A percentile compares a stretch with the other conserved stretches of the same genome.
Evolutionary conservation across 1,284 basidiomycete species (phyloP).

Genomic region (Fomitopsis palustris): DNA sequence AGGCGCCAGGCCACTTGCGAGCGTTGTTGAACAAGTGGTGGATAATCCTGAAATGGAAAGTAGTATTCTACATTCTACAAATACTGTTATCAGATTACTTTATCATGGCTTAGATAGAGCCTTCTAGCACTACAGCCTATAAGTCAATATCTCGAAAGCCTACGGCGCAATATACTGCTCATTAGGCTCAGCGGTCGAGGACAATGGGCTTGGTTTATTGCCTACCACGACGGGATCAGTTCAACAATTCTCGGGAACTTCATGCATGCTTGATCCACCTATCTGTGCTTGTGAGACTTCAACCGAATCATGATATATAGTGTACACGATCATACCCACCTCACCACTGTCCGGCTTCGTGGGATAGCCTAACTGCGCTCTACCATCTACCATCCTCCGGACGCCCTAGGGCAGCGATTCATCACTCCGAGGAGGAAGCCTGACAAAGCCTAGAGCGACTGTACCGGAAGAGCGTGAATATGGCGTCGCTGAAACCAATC

Average conservation of each 20-base stretch:
- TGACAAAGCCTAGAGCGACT: neutral
- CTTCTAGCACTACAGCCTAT: no score
- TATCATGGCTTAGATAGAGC: no score
- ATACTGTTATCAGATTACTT: no score
- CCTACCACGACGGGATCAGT: neutral
- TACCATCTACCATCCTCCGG: neutral
- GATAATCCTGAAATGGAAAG: neutral
- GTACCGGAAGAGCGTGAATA: conserved; percentile 6
- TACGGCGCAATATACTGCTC: no score
- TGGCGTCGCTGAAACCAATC: conserved; percentile 24
- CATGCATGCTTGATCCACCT: neutral
- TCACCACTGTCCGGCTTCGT: neutral
- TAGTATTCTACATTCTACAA: no score
- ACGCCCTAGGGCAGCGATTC: neutral
- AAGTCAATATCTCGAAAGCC: no score
- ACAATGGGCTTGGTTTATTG: no score
- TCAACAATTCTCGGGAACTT: neutral
- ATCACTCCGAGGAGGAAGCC: neutral
- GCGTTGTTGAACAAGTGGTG: neutral
- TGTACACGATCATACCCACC: neutral
- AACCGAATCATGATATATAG: neutral
- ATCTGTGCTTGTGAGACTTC: neutral
- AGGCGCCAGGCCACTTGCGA: conserved; percentile 4
- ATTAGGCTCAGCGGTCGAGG: no score
- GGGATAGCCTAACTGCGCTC: neutral